Percentiles rank a stretch among this genome's conserved stretches.
Conservation (phyloP, 768 basidiomycete genomes). For the Russula virescens region DNA sequence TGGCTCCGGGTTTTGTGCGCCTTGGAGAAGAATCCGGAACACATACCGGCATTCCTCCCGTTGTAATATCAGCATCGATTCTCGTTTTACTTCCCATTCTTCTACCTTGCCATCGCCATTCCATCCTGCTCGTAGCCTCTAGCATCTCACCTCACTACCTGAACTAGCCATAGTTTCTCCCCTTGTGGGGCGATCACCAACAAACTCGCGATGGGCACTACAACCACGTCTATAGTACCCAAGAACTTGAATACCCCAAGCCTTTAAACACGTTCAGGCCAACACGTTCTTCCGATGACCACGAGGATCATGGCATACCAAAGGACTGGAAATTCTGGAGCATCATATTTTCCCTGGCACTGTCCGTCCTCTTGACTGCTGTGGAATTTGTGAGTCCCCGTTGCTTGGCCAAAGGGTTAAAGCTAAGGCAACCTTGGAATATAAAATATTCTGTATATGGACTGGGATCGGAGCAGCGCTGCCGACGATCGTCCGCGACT, state of each 20-base stretch:
- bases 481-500: constrained; percentile 29
- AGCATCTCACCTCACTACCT: neutral
- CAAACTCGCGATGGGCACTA: neutral
- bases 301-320: neutral
- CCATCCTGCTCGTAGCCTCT: neutral
- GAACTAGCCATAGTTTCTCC: neutral
- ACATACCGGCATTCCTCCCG: no score
- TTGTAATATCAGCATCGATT: no score
- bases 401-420: no score
- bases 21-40: no score
- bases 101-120: no score
- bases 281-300: neutral
- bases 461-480: constrained; percentile 27
- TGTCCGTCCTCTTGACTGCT: constrained; percentile 14
- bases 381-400: constrained; percentile 14
- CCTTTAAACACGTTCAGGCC: neutral
- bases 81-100: no score
- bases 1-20: no score
- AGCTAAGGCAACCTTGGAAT: no score
- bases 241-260: neutral
- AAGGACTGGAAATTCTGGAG: constrained; percentile 24
- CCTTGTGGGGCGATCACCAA: no score
- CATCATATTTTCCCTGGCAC: constrained; percentile 18
- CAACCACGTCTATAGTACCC: neutral
- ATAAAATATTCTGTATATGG: neutral